Evolutionary conservation across 176 grass and related monocot species (phyloP), one percentile per base, ranked within the genome.

Genomic region (Neostapfia colusana): DNA sequence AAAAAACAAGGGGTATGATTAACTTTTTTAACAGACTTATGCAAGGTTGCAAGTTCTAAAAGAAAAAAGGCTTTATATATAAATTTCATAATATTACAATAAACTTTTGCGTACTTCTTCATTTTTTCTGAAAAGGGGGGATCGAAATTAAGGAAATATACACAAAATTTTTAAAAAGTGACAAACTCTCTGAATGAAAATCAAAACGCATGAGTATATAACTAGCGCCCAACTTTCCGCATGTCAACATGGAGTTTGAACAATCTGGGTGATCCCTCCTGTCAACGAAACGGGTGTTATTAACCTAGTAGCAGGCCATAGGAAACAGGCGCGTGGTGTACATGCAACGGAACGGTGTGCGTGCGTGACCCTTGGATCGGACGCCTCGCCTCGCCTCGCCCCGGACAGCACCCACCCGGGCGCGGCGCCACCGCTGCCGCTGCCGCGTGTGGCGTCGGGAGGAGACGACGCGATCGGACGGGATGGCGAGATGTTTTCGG

Each of bases 401-500:
- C 9, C 17, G 28, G 25, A 21, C 18, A 63, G 42, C 27, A 46
- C 25, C 42, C 41, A 69, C 25, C 42, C 41, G 46, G 7, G 7
- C 67, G 67, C 7, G 7, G 15, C 25, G 44, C 16, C 0, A 16
- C 24, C 7, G 13, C 14, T 25, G 45, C 68, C 18, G 9, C 17
- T 25, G 9, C 34, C 79, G 72, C 79, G 46, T 55, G 59, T 65
- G 69, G 21, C 48, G 9, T 5, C 1, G 17, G 31, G 21, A n/a
- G 48, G 14, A 49, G 60, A 54, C 9, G n/a, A 18, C 9, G 74
- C 34, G 64, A 79, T 8, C 38, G 63, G 18, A 59, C 23, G 44
- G 79, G 79, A 40, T 64, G 68, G 34, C 40, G 43, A 81, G 44
- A 81, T 73, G 79, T 63, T 65, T 53, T 64, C 20, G 59, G 79